phyloP scores from a whole-genome alignment of 305 asterid species.

The Striga hermonthica region DNA sequence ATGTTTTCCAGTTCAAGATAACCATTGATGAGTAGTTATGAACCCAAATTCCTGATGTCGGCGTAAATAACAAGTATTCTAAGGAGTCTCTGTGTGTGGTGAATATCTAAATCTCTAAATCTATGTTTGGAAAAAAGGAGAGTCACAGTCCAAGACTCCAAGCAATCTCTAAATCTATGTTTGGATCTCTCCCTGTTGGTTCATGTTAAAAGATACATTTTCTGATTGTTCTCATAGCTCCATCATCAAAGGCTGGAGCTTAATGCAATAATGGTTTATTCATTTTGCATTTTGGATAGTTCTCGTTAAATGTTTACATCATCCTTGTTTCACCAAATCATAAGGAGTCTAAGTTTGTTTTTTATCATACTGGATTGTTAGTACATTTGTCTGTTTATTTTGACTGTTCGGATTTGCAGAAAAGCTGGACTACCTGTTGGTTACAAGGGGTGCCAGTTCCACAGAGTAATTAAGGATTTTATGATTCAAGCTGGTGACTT shows the following conservation, averaged over 20 bases:
- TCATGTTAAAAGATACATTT: no score
- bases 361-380: constrained; percentile 19
- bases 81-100: no score
- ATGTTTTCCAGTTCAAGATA: no score
- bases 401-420: constrained; percentile 45
- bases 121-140: no score
- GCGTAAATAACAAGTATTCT: no score
- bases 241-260: neutral
- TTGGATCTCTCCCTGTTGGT: no score
- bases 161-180: no score
- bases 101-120: no score
- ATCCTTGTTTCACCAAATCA: neutral
- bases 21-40: no score
- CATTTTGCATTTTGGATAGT: constrained; percentile 18
- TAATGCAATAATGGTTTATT: neutral
- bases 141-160: no score
- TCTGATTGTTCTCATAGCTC: no score
- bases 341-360: neutral
- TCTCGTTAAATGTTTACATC: constrained; percentile 12
- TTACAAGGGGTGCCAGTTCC: constrained; percentile 86
- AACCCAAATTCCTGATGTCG: no score
- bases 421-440: constrained; percentile 92
- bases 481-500: constrained; percentile 98
- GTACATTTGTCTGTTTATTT: constrained; percentile 24
- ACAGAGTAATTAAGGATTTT: constrained; percentile 93